Evolutionary conservation across 2,329 filamentous ascomycete genomes (phyloP).

Genomic region (Endoconidiophora polonica): DNA sequence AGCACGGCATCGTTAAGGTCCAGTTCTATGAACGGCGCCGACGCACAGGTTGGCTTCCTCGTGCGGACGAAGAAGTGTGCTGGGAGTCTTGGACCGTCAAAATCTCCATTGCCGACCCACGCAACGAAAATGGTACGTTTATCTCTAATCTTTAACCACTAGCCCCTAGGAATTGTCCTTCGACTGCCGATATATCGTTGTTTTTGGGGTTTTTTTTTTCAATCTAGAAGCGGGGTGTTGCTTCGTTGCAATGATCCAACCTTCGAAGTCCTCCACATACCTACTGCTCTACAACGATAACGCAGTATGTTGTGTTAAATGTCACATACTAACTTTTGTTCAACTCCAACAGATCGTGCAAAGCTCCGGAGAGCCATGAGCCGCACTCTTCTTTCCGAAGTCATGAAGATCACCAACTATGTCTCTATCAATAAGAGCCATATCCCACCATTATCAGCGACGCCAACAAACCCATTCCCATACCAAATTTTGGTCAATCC

Average conservation of each 20-base stretch:
- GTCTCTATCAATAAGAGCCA: slow-evolving; percentile 86
- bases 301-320: background rate
- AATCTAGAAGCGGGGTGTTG: too few species aligned
- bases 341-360: slow-evolving; percentile 45
- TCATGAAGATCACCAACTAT: slow-evolving; percentile 75
- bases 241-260: too few species aligned
- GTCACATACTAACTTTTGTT: background rate
- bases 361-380: slow-evolving; percentile 88
- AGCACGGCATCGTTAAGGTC: slow-evolving; percentile 63
- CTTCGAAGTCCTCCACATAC: background rate
- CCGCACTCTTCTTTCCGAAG: slow-evolving; percentile 69
- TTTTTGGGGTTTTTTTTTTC: background rate
- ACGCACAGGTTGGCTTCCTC: slow-evolving; percentile 64
- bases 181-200: background rate
- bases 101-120: slow-evolving; percentile 78
- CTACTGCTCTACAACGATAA: background rate
- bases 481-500: slow-evolving; percentile 86
- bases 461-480: slow-evolving; percentile 86
- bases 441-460: slow-evolving; percentile 80
- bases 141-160: slow-evolving; percentile 5
- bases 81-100: slow-evolving; percentile 95
- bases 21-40: slow-evolving; percentile 92
- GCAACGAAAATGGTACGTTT: slow-evolving; percentile 65
- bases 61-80: slow-evolving; percentile 77
- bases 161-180: background rate